Conservation (phyloP, 2,329 filamentous ascomycete genomes). For the Penicillium sp. region DNA sequence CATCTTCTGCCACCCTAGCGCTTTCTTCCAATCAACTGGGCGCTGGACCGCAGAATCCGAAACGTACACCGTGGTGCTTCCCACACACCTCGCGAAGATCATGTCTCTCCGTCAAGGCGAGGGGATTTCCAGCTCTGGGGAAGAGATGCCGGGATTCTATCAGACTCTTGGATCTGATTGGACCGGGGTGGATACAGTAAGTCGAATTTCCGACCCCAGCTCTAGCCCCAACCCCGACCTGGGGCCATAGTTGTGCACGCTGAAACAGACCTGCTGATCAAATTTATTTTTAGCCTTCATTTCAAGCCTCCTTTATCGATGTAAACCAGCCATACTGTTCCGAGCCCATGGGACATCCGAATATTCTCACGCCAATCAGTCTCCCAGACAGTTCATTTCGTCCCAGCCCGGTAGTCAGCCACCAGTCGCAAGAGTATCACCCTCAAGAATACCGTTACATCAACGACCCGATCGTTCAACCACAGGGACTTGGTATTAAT, state of each 20-base stretch:
- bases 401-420: constrained; percentile 41
- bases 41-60: constrained; percentile 7
- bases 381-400: constrained; percentile 41
- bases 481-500: constrained; percentile 45
- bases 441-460: constrained; percentile 41
- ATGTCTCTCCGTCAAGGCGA: constrained; percentile 35
- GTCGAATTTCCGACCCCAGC: constrained; percentile 12
- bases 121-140: constrained; percentile 24
- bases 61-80: constrained; percentile 32
- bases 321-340: constrained; percentile 38
- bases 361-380: constrained; percentile 45
- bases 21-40: constrained; percentile 23
- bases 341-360: constrained; percentile 32
- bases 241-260: background rate
- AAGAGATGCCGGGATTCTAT: constrained; percentile 37
- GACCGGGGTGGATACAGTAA: constrained; percentile 37
- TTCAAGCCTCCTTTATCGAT: constrained; percentile 28
- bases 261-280: constrained; percentile 5
- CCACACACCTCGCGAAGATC: constrained; percentile 18
- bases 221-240: constrained; percentile 1
- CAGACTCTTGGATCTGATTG: constrained; percentile 32
- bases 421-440: constrained; percentile 35
- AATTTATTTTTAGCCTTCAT: constrained; percentile 15
- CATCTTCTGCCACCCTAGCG: constrained; percentile 25
- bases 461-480: constrained; percentile 28